Evolutionary conservation across 148 eudicot genomes (phyloP).

Genomic region (Persicaria tinctoria): DNA sequence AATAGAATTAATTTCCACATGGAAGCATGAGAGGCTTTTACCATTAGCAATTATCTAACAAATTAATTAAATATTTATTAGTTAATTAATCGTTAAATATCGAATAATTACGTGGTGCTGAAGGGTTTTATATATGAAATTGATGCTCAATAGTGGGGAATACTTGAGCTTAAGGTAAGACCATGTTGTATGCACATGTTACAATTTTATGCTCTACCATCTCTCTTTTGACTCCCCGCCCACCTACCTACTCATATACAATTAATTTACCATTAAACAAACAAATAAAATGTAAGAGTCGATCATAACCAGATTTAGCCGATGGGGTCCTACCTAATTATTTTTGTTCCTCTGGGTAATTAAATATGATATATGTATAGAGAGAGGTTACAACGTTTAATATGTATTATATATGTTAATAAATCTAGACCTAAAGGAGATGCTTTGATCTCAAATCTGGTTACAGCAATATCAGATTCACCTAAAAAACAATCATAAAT

Average conservation of each 20-base stretch:
- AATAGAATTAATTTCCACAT: constrained; percentile 10
- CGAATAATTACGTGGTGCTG: background rate
- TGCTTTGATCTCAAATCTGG: no score
- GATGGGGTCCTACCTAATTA: no score
- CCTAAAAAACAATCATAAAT: no score
- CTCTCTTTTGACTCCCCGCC: constrained; percentile 8
- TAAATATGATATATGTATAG: no score
- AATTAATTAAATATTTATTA: background rate
- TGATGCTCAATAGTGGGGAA: background rate
- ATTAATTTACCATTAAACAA: background rate
- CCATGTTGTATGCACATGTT: constrained; percentile 11
- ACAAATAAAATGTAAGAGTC: no score
- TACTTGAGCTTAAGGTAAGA: background rate
- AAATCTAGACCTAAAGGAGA: no score
- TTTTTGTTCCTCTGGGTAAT: no score
- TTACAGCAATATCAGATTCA: no score
- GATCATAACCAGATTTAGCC: no score
- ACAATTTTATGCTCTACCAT: background rate
- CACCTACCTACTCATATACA: constrained; percentile 3
- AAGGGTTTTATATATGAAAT: background rate
- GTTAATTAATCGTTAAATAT: background rate
- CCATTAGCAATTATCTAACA: background rate
- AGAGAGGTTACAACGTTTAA: no score
- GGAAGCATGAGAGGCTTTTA: constrained; percentile 9
- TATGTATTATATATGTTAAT: no score